A percentile compares a stretch with the other conserved stretches of the same genome.
phyloP scores from a whole-genome alignment of 2,329 filamentous ascomycete genomes.

The Metarhizium brunneum region DNA sequence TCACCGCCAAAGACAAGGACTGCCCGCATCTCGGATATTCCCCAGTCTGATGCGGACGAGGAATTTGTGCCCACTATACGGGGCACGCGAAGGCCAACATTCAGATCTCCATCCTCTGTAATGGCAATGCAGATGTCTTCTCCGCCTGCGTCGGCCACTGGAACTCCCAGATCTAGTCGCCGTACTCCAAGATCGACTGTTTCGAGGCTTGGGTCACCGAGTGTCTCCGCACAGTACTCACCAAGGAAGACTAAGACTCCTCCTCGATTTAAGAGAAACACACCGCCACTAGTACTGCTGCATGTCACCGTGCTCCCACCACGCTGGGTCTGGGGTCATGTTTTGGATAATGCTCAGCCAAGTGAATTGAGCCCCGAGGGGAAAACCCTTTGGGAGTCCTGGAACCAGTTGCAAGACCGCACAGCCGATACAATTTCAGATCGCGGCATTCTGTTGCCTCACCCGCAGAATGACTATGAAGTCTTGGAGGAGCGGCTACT shows the following conservation, averaged over 20 bases:
- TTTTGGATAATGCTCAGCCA: conserved; percentile 36
- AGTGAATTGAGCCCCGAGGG: conserved; percentile 34
- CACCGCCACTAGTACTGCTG: conserved; percentile 63
- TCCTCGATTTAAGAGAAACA: conserved; percentile 45
- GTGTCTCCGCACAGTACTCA: conserved; percentile 40
- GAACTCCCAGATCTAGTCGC: conserved; percentile 47
- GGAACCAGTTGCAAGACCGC: conserved; percentile 59
- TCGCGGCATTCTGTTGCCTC: conserved; percentile 65
- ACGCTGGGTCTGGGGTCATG: conserved; percentile 52
- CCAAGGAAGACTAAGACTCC: conserved; percentile 51
- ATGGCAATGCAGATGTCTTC: conserved; percentile 65
- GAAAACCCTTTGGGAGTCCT: conserved; percentile 50
- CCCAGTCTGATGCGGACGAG: conserved; percentile 34
- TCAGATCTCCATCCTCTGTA: conserved; percentile 60
- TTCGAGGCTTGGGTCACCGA: conserved; percentile 49
- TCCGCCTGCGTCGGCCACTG: conserved; percentile 46
- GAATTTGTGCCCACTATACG: conserved; percentile 47
- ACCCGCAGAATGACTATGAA: conserved; percentile 74
- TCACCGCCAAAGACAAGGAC: conserved; percentile 21
- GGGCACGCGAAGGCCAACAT: conserved; percentile 51
- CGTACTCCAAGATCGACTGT: conserved; percentile 36
- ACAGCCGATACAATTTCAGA: conserved; percentile 64
- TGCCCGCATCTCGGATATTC: conserved; percentile 40
- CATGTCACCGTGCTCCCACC: conserved; percentile 70
- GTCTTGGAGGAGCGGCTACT: conserved; percentile 68